A percentile compares a stretch with the other conserved stretches of the same genome.
phyloP scores from a whole-genome alignment of 345 rosid species.

The Corchorus olitorius region DNA sequence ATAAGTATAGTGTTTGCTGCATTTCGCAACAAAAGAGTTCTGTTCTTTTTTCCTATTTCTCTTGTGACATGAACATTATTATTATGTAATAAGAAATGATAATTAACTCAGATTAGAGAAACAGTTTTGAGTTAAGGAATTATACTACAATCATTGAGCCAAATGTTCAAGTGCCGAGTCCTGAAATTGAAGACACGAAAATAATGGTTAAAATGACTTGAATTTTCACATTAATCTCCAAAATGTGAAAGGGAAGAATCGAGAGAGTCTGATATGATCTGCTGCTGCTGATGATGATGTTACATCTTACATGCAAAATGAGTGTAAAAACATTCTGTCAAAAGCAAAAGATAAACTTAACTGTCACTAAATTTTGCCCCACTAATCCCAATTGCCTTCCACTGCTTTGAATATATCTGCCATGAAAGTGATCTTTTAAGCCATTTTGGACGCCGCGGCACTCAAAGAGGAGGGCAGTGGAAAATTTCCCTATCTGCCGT shows the following conservation, averaged over 20 bases:
- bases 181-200: background rate
- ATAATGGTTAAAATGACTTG: background rate
- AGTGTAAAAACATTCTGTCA: background rate
- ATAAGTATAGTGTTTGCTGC: background rate
- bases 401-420: background rate
- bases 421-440: background rate
- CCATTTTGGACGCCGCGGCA: background rate
- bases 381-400: background rate
- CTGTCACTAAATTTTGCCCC: background rate
- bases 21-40: too few relatives aligned
- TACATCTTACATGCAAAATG: background rate
- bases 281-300: background rate
- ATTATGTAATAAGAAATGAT: too few relatives aligned
- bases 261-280: background rate
- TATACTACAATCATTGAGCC: too few relatives aligned
- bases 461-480: background rate
- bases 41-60: too few relatives aligned
- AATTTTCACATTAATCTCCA: background rate
- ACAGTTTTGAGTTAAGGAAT: too few relatives aligned
- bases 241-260: background rate
- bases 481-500: background rate
- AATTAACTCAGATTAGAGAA: too few relatives aligned
- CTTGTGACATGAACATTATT: too few relatives aligned
- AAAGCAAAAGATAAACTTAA: background rate
- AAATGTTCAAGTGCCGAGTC: too few relatives aligned